A percentile compares a stretch with the other conserved stretches of the same genome.
Evolutionary conservation across 805 yeast species (phyloP).

Genomic region (Barnettozyma salicaria): DNA sequence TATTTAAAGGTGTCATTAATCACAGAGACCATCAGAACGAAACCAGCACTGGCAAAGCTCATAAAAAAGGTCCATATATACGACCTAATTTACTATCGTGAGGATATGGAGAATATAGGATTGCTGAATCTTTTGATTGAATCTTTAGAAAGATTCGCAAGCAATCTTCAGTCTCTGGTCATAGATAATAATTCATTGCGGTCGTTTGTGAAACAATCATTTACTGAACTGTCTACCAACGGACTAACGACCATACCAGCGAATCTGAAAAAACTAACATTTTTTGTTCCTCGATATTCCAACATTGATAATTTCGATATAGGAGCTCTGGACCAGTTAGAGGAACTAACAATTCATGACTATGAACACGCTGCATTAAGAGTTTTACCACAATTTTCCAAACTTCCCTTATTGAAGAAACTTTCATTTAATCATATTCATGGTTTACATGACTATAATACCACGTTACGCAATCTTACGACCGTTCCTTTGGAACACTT

Average conservation of each 20-base stretch:
- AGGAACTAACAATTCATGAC: slow-evolving; percentile 27
- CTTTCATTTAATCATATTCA: slow-evolving; percentile 42
- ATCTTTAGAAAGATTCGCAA: slow-evolving; percentile 21
- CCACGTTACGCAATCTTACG: slow-evolving; percentile 29
- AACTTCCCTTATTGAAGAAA: slow-evolving; percentile 24
- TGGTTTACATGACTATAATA: slow-evolving; percentile 37
- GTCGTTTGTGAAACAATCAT: slow-evolving; percentile 12
- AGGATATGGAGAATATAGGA: slow-evolving; percentile 21
- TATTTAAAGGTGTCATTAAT: slow-evolving; percentile 37
- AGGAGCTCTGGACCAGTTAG: neutral
- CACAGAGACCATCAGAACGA: slow-evolving; percentile 28
- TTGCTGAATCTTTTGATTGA: slow-evolving; percentile 23
- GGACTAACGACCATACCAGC: slow-evolving; percentile 10
- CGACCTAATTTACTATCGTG: slow-evolving; percentile 23
- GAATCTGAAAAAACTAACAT: slow-evolving; percentile 6
- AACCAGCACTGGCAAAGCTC: slow-evolving; percentile 29
- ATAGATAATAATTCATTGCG: slow-evolving; percentile 13
- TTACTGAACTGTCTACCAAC: slow-evolving; percentile 7
- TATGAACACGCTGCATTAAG: slow-evolving; percentile 32
- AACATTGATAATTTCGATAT: neutral
- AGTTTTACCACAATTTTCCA: slow-evolving; percentile 28
- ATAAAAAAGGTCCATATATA: slow-evolving; percentile 33
- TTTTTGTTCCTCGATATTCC: slow-evolving; percentile 12
- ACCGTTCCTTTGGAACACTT: slow-evolving; percentile 29
- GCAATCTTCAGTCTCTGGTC: slow-evolving; percentile 9